Base-by-base conservation (phyloP, 116 monocot species). In the Phalaenopsis hybrid region DNA sequence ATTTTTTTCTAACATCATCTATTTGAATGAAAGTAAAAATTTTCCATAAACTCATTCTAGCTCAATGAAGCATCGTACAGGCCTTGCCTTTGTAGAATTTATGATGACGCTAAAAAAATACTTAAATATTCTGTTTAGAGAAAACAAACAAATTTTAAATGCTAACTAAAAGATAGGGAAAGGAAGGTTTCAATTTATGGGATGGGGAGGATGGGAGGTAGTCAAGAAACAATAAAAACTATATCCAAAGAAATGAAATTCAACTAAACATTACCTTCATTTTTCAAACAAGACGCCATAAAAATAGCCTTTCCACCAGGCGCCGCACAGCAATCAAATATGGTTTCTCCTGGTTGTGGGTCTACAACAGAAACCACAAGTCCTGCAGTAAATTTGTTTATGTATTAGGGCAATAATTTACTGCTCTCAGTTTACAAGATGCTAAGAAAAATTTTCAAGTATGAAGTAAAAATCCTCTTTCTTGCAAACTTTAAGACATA, bases 311-410 rank as follows among this genome's bases (percentile, higher is more conserved):
- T 96, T 70, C 96, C 96, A 86, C 96, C 94, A 68, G 96, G 96
- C 79, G 96, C 96, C 63, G 96, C 94, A 86, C 96, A 96, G 74
- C 96, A 96, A 81, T 96, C 96, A 79, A 94, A 79, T 4, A 96
- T 96, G 44, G 83, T 90, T 73, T 96, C 92, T 80, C 96, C 92
- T 31, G 96, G 94, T 77, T 85, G 85, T 81, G 96, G 96, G 58
- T 94, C 96, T 49, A 96, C 85, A 17, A 92, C 89, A 83, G 86
- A 86, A 23, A 94, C 96, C 49, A 96, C 96, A 73, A 96, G 77
- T 49, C 96, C 96, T 96, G 85, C 61, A 92, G 65, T 58, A 74
- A 86, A 77, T 75, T n/a, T 11, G 16, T 77, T 77, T 33, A 83
- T 82, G 48, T 46, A 78, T 23, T 72, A 75, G 44, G 41, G 21